phyloP scores from a whole-genome alignment of 179 eudicot genomes.

The Silene coronaria region DNA sequence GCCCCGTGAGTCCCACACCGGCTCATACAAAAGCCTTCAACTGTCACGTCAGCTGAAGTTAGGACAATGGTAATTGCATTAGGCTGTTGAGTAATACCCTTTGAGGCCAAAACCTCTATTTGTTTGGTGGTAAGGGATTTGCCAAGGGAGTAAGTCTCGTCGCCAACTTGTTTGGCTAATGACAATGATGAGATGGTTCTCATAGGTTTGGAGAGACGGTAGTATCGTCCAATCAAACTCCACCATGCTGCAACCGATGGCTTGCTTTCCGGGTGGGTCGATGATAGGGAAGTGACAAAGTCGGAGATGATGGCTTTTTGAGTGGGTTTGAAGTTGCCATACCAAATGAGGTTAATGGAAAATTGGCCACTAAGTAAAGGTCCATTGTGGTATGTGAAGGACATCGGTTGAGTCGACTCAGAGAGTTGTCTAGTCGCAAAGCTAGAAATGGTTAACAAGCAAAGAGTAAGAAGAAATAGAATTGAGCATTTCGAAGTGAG shows the following conservation, averaged over 20 bases:
- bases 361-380: conserved; percentile 22
- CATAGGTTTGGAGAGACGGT: conserved; percentile 24
- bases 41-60: conserved; percentile 35
- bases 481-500: neutral
- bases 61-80: conserved; percentile 29
- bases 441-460: neutral
- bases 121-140: conserved; percentile 34
- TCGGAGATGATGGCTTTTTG: conserved; percentile 21
- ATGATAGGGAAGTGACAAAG: conserved; percentile 23
- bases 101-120: conserved; percentile 26
- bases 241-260: conserved; percentile 39
- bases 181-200: conserved; percentile 3
- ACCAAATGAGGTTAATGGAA: conserved; percentile 28
- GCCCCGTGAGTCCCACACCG: conserved; percentile 40
- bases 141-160: conserved; percentile 27
- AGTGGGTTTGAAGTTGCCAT: conserved; percentile 25
- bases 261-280: conserved; percentile 15
- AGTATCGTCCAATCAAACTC: conserved; percentile 28
- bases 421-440: conserved; percentile 17
- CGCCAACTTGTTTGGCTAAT: conserved; percentile 17
- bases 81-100: conserved; percentile 11
- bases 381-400: conserved; percentile 27
- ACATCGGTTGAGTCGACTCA: conserved; percentile 20
- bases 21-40: conserved; percentile 36
- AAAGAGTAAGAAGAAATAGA: neutral